These are phyloP conservation scores for Blastomyces gilchristii DNA, from an alignment of 2,329 filamentous ascomycete species.

Conservation along the genomic window DNA sequence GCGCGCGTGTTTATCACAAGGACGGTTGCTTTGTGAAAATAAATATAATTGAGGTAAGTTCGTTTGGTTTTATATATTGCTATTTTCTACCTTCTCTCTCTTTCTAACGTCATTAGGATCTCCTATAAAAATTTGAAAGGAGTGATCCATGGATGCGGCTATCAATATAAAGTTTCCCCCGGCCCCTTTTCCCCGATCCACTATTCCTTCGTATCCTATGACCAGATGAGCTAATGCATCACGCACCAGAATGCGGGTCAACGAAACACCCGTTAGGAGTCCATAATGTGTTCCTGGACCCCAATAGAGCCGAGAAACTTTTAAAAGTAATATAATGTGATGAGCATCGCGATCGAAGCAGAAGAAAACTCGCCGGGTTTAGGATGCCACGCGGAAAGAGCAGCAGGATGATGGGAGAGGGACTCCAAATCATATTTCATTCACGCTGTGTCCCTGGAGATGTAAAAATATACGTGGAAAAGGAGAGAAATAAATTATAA, in stretches of 20 bases:
- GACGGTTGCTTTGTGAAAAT: neutral
- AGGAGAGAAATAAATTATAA: neutral
- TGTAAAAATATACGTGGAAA: neutral
- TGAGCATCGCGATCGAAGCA: neutral
- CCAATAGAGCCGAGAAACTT: neutral
- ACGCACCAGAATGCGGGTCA: neutral
- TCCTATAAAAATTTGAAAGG: neutral
- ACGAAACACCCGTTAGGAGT: neutral
- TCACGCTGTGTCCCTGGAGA: no score
- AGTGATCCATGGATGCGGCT: neutral
- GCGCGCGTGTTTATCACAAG: neutral
- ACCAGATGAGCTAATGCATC: neutral
- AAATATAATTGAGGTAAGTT: neutral
- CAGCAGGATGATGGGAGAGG: neutral
- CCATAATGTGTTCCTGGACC: neutral
- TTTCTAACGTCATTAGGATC: neutral
- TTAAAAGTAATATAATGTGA: neutral
- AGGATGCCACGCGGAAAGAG: neutral
- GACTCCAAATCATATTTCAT: neutral
- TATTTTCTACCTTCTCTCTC: neutral
- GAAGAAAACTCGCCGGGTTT: neutral
- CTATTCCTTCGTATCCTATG: neutral
- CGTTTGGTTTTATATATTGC: neutral
- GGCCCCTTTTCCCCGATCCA: neutral
- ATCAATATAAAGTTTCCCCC: neutral